These are phyloP conservation scores for Neofusicoccum kwambonambiense DNA, from an alignment of 2,329 filamentous ascomycete species.

Conservation along the genomic window DNA sequence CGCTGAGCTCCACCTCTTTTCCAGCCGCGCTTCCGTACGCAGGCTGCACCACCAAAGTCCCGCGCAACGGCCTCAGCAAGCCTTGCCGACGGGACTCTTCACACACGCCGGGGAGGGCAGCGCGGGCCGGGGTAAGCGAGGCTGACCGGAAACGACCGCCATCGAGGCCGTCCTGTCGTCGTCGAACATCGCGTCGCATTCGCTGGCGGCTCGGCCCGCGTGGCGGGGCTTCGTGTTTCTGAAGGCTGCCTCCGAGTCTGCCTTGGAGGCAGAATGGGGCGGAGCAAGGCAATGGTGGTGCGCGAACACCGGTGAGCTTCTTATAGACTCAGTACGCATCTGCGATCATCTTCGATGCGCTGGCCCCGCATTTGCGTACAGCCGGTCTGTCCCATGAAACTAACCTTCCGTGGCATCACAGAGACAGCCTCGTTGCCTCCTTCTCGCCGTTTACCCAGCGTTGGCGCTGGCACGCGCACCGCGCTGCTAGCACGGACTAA, in stretches of 20 bases:
- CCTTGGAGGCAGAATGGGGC: not conserved
- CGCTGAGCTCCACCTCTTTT: not conserved
- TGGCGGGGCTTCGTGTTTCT: not conserved
- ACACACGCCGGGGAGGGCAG: not conserved
- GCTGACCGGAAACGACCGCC: not conserved
- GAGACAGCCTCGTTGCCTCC: not conserved
- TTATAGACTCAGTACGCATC: not conserved
- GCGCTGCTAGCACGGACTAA: not conserved
- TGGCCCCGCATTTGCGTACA: not conserved
- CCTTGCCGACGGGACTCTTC: not conserved
- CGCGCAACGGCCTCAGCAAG: not conserved
- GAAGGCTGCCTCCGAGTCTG: not conserved
- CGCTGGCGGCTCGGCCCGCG: not conserved
- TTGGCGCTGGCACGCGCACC: not conserved
- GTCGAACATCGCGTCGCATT: not conserved
- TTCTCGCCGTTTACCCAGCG: not conserved
- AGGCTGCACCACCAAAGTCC: not conserved
- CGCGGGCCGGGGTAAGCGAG: not conserved
- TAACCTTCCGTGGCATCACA: not conserved
- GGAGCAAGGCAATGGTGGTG: not conserved
- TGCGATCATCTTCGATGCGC: not conserved
- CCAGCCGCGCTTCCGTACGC: not conserved
- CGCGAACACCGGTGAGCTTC: slow-evolving; percentile 5
- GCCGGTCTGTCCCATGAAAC: not conserved
- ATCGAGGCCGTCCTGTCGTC: not conserved